Base-by-base conservation (phyloP, 768 basidiomycete genomes). In the Crepidotus variabilis region DNA sequence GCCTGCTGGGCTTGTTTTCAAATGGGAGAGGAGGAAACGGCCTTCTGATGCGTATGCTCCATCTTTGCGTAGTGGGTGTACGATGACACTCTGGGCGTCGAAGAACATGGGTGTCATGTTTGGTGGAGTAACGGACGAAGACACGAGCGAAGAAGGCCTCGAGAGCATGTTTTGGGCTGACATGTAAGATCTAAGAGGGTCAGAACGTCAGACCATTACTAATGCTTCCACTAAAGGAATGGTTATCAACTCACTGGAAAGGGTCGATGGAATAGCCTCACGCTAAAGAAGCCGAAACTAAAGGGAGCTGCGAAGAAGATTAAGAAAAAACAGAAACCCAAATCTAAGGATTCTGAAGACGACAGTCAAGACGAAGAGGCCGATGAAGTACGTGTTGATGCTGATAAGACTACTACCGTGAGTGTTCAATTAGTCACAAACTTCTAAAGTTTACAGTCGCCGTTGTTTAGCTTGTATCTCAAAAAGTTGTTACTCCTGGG, bases 151-250 rank as follows among this genome's bases (percentile, higher is more conserved):
- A 67, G 94, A 97, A 64, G 84, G 80, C 2, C 67, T 97, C 59
- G 88, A 92, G 56, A 92, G 89, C 58, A 77, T 86, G 1, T 96
- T 96, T 67, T 90, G 88, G 78, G 92, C 94, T 58, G 93, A 95
- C 63, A 60, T 95, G 90, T 92, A 58, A 59, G 28, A 4, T 28
- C 28, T 28, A 8, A 28, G 28, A 28, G 28, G 3, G 8, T 8
- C 3, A 28, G 8, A 28, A 28, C 8, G 28, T 28, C 8, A 8
- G 8, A 28, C 2, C 43, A 51, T 51, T 47, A 16, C 22, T n/a
- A 32, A n/a, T n/a, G 32, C 6, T 7, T 34, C 3, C 21, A 13
- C 9, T 52, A 0, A 57, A 93, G 91, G 59, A 90, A 86, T 66
- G 91, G 85, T 0, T 94, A 94, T 67, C 88, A 88, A 61, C 75